Evolutionary conservation across 176 grass and related monocot genomes (phyloP), one percentile per base, ranked within the genome.

Genomic region (Calamus simplicifolius): DNA sequence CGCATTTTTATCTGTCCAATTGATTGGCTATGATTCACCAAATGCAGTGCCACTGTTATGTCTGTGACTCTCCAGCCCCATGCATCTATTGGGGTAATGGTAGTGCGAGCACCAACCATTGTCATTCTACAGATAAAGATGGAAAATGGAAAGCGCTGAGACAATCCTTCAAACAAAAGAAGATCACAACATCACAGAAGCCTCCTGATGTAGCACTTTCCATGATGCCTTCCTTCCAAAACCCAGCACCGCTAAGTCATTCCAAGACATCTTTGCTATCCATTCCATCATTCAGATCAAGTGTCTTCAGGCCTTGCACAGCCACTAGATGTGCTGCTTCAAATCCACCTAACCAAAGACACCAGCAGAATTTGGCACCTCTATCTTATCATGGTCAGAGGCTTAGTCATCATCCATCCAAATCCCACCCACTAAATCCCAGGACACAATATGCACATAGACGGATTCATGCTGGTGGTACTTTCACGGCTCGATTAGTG

Each of bases 1-100:
- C 17, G 5, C 43, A 6, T 51, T 31, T 51, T 25, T 5, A 3
- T 23, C 21, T 43, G 18, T 43, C 5, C 1, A 26, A 23, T 13
- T 2, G 13, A 14, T 61, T 8, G 8, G 54, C 69, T 68, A 48
- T 80, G 63, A 26, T 61, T 70, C 82, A 68, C 49, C 57, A 57
- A 82, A 75, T 85, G 79, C 94, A 99, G 94, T 99, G 94, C 69
- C 85, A 99, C 75, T 99, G 94, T 67, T 99, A 81, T 79, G 94
- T 99, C 18, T 99, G 94, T 74, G 94, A 99, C 1, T 28, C 64
- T 21, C 85, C 56, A 68, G 94, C 94, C 73, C 94, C 94, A 58
- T 99, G 94, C 64, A 79, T 14, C 50, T 85, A 76, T 35, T 99
- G 94, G 94, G 81, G 81, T 71, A 78, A 68, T 21, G 77, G 74